These are phyloP conservation scores for Oropetium thomaeum DNA, from an alignment of 176 grass and related monocot species.

Conservation along the genomic window DNA sequence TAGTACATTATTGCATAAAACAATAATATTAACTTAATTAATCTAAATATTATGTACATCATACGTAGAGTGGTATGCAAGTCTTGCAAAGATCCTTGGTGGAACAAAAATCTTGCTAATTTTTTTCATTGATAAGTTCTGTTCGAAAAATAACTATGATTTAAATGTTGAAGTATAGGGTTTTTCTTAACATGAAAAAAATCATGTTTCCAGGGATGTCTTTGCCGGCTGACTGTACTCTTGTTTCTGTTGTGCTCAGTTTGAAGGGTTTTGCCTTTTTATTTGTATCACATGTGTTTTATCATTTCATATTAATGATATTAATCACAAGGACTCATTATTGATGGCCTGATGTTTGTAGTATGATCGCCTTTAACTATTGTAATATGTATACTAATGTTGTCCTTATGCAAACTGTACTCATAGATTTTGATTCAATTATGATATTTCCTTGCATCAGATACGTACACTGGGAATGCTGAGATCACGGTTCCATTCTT, in stretches of 20 bases:
- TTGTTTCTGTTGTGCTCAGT: conserved; percentile 9
- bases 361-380: conserved; percentile 7
- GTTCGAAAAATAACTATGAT: background rate
- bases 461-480: conserved; percentile 93
- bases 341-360: conserved; percentile 16
- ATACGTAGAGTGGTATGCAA: background rate
- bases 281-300: conserved; percentile 17
- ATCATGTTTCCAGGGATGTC: conserved; percentile 2
- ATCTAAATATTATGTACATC: background rate
- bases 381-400: background rate
- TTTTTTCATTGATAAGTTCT: conserved; percentile 15
- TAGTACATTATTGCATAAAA: conserved; percentile 7
- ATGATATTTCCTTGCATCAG: conserved; percentile 37
- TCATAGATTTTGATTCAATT: conserved; percentile 27
- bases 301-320: conserved; percentile 9
- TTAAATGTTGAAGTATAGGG: conserved; percentile 9
- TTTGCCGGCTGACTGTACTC: background rate
- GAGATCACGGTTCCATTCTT: conserved; percentile 91
- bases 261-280: background rate
- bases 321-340: background rate
- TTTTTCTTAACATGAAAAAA: conserved; percentile 25
- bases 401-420: background rate
- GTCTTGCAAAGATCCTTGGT: too few species aligned
- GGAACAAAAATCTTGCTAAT: conserved; percentile 1
- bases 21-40: conserved; percentile 3